phyloP scores from a whole-genome alignment of 495 filamentous ascomycete species.

The Neurospora sp. region DNA sequence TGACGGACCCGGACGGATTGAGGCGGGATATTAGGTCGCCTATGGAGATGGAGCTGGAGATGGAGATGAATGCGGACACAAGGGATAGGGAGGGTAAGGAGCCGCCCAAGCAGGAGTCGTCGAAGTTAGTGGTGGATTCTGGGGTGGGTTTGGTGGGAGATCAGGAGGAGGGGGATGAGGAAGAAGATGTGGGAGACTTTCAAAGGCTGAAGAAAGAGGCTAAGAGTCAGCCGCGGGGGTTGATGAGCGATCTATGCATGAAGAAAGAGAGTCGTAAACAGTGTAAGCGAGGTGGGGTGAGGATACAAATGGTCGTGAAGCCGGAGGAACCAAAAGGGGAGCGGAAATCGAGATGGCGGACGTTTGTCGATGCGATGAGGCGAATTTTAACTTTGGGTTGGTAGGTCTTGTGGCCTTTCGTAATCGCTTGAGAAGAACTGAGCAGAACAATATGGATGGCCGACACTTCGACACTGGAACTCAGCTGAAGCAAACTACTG shows the following conservation, averaged over 20 bases:
- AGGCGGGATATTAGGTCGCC: not conserved
- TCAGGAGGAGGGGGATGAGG: not conserved
- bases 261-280: not conserved
- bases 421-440: no score
- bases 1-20: not conserved
- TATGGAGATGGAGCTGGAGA: not conserved
- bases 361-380: not conserved
- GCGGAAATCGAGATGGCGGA: not conserved
- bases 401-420: not conserved
- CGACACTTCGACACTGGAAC: no score
- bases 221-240: not conserved
- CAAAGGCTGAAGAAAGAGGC: not conserved
- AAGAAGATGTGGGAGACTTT: not conserved
- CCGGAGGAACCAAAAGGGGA: not conserved
- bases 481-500: no score
- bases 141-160: not conserved
- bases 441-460: no score
- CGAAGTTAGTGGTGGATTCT: not conserved
- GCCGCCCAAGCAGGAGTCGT: not conserved
- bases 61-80: not conserved
- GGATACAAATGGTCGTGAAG: not conserved
- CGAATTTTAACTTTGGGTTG: not conserved
- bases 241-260: not conserved
- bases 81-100: no score
- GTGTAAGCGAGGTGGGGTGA: not conserved